Base-by-base conservation (phyloP, 306 rosid genomes). In the Geum urbanum region DNA sequence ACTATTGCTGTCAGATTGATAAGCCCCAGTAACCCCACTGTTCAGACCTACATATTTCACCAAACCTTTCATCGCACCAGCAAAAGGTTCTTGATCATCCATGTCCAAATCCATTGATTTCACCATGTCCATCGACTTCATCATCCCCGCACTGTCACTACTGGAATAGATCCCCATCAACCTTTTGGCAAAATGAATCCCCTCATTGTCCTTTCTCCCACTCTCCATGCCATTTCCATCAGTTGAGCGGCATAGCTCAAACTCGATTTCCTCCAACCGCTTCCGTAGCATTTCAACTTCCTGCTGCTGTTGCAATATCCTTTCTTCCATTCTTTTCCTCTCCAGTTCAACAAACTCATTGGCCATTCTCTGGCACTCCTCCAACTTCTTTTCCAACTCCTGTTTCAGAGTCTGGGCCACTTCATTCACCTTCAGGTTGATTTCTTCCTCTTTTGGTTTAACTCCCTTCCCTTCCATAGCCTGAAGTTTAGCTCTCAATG, bases 91-190 rank as follows among this genome's bases (percentile, higher is more conserved):
- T 77, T 80, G 95, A 74, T 95, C 99, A 72, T 95, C 99, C 96
- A 87, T 82, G 86, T 91, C 99, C 79, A 95, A 80, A 71, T 95
- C 99, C 98, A 92, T 90, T 5, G 98, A 92, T 78, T 92, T 89
- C 50, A 92, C 99, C 82, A 95, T 81, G 70, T 95, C 99, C 98
- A 92, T 90, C 6, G 98, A 92, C 82, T 89, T 89, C 54, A 60
- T 60, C 65, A 60, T 95, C 71, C 85, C 89, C 56, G 87, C 95
- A 5, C 84, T 95, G 79, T 77, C 88, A 68, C 86, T 94, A 68
- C 86, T 94, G 61, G 83, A 77, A 86, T 89, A 89, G 8, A 91
- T 72, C 50, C 87, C 85, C 72, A 95, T 12, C 40, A 95, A 78
- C 82, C 91, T 87, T 71, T 69, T 86, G 39, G 75, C 88, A 62